phyloP scores from a whole-genome alignment of 1,284 basidiomycete species.

The Rhizopogon hawkerae region DNA sequence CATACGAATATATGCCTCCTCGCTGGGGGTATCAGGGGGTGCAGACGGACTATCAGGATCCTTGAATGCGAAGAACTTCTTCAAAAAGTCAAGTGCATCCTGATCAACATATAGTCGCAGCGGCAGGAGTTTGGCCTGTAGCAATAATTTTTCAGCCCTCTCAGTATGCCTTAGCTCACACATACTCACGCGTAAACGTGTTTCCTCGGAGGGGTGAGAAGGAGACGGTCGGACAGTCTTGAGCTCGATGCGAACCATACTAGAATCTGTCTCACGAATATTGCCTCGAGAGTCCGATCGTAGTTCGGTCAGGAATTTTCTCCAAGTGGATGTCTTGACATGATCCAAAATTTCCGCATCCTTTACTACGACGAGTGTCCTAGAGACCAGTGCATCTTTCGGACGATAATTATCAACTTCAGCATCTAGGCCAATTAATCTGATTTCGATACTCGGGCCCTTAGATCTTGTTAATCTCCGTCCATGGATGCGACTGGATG shows the following conservation, averaged over 20 bases:
- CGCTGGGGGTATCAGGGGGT: constrained; percentile 29
- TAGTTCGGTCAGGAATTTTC: constrained; percentile 87
- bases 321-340: constrained; percentile 98
- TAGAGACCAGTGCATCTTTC: constrained; percentile 51
- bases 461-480: constrained; percentile 70
- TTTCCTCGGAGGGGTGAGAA: constrained; percentile 65
- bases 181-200: constrained; percentile 64
- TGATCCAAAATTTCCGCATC: constrained; percentile 91
- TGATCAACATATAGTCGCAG: constrained; percentile 93
- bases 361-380: constrained; percentile 56
- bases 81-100: constrained; percentile 96
- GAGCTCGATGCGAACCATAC: constrained; percentile 89
- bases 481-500: constrained; percentile 40
- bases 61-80: constrained; percentile 91
- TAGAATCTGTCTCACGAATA: constrained; percentile 79
- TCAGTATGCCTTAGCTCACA: not conserved
- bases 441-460: constrained; percentile 79
- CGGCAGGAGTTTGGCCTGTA: constrained; percentile 80
- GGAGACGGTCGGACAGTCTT: constrained; percentile 64
- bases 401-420: constrained; percentile 62
- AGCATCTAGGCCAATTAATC: constrained; percentile 55
- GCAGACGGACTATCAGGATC: constrained; percentile 42
- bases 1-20: constrained; percentile 68
- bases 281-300: constrained; percentile 78
- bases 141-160: not conserved